Evolutionary conservation across 352 stramenopile genomes (phyloP).

Genomic region (Thraustotheca clavata): DNA sequence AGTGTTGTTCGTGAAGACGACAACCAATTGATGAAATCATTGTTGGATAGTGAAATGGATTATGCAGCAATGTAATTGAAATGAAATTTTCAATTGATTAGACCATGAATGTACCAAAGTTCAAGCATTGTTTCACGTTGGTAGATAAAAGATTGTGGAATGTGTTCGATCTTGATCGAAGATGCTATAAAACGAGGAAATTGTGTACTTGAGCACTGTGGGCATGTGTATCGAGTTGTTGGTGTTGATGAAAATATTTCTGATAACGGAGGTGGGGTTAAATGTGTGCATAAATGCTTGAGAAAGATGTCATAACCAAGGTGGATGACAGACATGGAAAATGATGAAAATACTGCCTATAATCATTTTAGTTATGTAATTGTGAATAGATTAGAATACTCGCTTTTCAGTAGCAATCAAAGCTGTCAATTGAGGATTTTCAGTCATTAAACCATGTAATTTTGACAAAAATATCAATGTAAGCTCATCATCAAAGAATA

Average conservation of each 20-base stretch:
- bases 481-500: background rate
- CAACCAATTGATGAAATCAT: constrained; percentile 42
- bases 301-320: background rate
- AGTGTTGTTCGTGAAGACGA: constrained; percentile 24
- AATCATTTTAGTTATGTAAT: background rate
- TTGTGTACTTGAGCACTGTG: background rate
- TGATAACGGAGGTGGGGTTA: background rate
- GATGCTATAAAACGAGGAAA: background rate
- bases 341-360: background rate
- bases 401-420: background rate
- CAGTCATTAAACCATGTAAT: background rate
- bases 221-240: background rate
- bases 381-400: background rate
- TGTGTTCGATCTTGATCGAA: background rate
- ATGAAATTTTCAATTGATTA: background rate
- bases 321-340: background rate
- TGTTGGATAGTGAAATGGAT: constrained; percentile 64
- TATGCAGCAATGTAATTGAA: constrained; percentile 54
- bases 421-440: background rate
- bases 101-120: background rate
- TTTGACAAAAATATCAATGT: background rate
- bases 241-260: background rate
- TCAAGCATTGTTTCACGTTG: background rate
- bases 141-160: background rate
- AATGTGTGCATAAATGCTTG: background rate